A percentile compares a stretch with the other conserved stretches of the same genome.
These are phyloP conservation scores for Obelidium mucronatum DNA, from an alignment of 192 early-diverging fungal species.

Conservation along the genomic window DNA sequence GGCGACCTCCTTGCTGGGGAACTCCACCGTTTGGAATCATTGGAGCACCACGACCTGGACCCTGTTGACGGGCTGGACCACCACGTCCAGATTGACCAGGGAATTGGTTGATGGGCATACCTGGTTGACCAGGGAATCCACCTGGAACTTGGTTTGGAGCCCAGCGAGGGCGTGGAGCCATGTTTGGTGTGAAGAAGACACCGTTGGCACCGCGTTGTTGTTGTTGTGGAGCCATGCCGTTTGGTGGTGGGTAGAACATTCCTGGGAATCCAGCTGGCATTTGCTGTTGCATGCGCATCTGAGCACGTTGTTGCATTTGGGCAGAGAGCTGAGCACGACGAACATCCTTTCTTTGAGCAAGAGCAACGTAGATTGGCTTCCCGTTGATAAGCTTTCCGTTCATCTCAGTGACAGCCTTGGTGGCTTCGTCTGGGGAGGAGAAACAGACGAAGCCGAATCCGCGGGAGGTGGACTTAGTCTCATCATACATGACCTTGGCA, in stretches of 20 bases:
- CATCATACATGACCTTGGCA: constrained; percentile 98
- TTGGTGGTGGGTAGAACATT: constrained; percentile 67
- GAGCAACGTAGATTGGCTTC: constrained; percentile 98
- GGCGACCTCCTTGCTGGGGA: constrained; percentile 41
- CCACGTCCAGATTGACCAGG: constrained; percentile 48
- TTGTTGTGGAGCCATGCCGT: constrained; percentile 39
- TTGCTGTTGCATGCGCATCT: constrained; percentile 80
- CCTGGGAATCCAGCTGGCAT: constrained; percentile 66
- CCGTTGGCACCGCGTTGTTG: constrained; percentile 33
- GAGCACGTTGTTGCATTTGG: constrained; percentile 90
- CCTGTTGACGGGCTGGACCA: constrained; percentile 33
- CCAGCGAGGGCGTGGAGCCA: constrained; percentile 32
- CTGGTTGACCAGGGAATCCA: constrained; percentile 40
- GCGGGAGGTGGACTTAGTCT: constrained; percentile 76
- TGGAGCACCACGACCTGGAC: constrained; percentile 39
- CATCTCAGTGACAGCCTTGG: constrained; percentile 98
- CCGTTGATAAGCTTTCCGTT: constrained; percentile 92
- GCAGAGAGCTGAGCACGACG: constrained; percentile 96
- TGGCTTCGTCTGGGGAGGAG: constrained; percentile 98
- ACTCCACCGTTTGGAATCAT: constrained; percentile 15
- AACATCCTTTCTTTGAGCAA: constrained; percentile 97
- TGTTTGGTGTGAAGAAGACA: constrained; percentile 62
- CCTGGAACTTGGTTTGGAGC: constrained; percentile 43
- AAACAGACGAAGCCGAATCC: constrained; percentile 99
- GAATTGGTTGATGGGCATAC: constrained; percentile 48